Percentiles rank a stretch among this genome's conserved stretches.
Evolutionary conservation across 352 stramenopile genomes (phyloP).

Genomic region (Thraustochytrium sp.): DNA sequence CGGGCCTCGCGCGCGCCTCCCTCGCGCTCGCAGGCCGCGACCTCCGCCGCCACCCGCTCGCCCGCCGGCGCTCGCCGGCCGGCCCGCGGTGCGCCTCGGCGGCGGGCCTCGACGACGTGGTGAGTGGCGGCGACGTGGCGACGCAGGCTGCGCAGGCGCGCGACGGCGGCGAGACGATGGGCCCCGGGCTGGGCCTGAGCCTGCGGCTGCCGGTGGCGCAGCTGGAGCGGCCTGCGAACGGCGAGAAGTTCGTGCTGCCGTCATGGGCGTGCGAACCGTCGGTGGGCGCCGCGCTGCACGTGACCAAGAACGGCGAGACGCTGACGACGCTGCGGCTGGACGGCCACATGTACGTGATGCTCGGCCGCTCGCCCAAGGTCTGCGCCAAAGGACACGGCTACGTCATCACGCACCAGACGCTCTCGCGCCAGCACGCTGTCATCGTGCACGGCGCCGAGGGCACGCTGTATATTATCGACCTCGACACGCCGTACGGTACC

Average conservation of each 20-base stretch:
- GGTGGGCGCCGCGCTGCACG: conserved; percentile 18
- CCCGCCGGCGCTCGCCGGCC: too few species aligned
- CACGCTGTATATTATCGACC: conserved; percentile 61
- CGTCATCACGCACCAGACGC: conserved; percentile 64
- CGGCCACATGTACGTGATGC: conserved; percentile 12
- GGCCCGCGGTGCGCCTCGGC: too few species aligned
- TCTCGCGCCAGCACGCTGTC: conserved; percentile 68
- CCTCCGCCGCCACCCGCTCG: too few species aligned
- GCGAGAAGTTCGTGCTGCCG: conserved; percentile 26
- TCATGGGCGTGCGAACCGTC: neutral
- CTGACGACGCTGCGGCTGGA: conserved; percentile 15
- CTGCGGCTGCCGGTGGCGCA: neutral
- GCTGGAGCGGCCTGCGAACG: neutral
- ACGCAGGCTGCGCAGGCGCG: too few species aligned
- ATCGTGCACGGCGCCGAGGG: conserved; percentile 62
- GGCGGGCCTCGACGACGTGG: too few species aligned
- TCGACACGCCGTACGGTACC: conserved; percentile 67
- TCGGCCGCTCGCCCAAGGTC: conserved; percentile 20
- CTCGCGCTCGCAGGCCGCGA: too few species aligned
- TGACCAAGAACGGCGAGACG: conserved; percentile 33
- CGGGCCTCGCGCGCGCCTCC: too few species aligned
- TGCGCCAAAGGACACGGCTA: conserved; percentile 62
- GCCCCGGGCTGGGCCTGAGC: neutral
- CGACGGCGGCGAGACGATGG: too few species aligned
- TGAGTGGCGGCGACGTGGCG: too few species aligned